Evolutionary conservation across 768 basidiomycete genomes (phyloP).

Genomic region (Psilocybe tampanensis): DNA sequence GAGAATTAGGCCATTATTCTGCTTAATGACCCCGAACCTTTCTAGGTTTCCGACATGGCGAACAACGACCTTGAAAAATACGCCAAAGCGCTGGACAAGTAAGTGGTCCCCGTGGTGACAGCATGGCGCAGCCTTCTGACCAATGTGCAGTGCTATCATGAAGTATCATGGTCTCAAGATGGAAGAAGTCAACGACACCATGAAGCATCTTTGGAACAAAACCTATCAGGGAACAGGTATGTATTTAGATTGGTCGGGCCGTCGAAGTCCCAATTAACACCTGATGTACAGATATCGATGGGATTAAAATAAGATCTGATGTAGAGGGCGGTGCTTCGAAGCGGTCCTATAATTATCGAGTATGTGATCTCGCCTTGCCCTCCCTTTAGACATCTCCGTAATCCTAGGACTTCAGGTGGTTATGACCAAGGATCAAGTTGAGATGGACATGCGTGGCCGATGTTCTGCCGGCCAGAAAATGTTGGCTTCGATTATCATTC

Average conservation of each 20-base stretch:
- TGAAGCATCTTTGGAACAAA: conserved; percentile 97
- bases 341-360: conserved; percentile 96
- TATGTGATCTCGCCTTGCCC: conserved; percentile 36
- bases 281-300: conserved; percentile 83
- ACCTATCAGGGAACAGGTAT: conserved; percentile 97
- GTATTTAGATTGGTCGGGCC: conserved; percentile 28
- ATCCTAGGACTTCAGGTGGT: conserved; percentile 67
- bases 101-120: conserved; percentile 26
- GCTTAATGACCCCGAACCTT: not conserved
- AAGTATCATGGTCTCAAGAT: conserved; percentile 97
- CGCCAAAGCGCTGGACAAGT: conserved; percentile 97
- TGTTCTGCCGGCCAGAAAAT: conserved; percentile 99
- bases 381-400: conserved; percentile 10
- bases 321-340: conserved; percentile 89
- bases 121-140: not conserved
- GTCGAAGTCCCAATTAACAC: conserved; percentile 9
- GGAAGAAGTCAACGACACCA: conserved; percentile 99
- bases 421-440: conserved; percentile 98
- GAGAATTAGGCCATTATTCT: not conserved
- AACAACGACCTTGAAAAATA: conserved; percentile 98
- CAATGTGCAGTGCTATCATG: conserved; percentile 84
- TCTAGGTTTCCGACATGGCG: conserved; percentile 95
- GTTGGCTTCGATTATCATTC: conserved; percentile 96
- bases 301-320: conserved; percentile 93
- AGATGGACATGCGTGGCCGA: conserved; percentile 99